Evolutionary conservation across 257 asterid species (phyloP).

Genomic region (Rhazya stricta): DNA sequence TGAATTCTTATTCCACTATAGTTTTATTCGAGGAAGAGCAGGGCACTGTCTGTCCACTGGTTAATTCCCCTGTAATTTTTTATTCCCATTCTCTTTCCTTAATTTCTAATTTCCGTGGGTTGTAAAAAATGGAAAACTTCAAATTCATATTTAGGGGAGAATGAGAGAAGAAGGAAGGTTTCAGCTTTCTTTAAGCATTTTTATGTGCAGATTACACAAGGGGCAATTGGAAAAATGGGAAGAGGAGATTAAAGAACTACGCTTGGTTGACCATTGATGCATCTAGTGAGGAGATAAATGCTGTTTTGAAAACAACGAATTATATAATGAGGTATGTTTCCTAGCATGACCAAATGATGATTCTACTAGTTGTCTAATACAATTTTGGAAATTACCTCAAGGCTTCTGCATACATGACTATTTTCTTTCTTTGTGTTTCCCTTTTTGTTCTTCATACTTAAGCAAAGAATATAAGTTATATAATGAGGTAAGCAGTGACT

Average conservation of each 20-base stretch:
- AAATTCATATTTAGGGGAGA: too few species aligned
- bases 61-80: too few species aligned
- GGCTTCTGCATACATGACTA: not conserved
- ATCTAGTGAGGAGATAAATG: conserved; percentile 64
- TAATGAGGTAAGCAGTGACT: not conserved
- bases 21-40: too few species aligned
- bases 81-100: too few species aligned
- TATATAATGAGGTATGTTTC: conserved; percentile 20
- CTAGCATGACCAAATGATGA: not conserved
- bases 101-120: too few species aligned
- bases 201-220: conserved; percentile 60
- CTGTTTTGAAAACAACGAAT: conserved; percentile 61
- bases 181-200: conserved; percentile 20
- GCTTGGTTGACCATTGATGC: conserved; percentile 65
- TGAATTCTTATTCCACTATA: too few species aligned
- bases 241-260: conserved; percentile 80
- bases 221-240: conserved; percentile 87
- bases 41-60: too few species aligned
- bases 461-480: not conserved
- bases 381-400: not conserved
- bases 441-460: not conserved
- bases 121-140: too few species aligned
- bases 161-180: too few species aligned
- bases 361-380: not conserved
- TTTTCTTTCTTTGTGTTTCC: not conserved